phyloP scores from a whole-genome alignment of 2,329 filamentous ascomycete genomes.

The Emergomyces orientalis region DNA sequence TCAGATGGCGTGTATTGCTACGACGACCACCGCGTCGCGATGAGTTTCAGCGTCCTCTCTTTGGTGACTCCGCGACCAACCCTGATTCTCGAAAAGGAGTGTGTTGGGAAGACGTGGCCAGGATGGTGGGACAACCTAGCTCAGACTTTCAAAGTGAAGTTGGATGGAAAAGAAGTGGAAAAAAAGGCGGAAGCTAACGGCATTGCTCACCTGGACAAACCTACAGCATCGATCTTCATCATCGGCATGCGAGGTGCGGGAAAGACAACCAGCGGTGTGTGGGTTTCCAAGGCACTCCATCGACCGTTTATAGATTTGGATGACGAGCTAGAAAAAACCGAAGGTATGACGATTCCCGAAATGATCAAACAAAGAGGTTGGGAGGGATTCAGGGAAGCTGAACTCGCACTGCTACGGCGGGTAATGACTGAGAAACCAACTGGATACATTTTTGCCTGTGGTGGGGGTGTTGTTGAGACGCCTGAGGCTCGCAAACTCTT shows the following conservation, averaged over 20 bases:
- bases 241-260: conserved; percentile 97
- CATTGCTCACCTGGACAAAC: conserved; percentile 32
- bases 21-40: conserved; percentile 93
- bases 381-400: conserved; percentile 76
- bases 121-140: conserved; percentile 94
- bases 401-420: conserved; percentile 63
- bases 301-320: conserved; percentile 81
- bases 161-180: conserved; percentile 62
- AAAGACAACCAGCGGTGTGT: conserved; percentile 85
- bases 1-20: conserved; percentile 75
- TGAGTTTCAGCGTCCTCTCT: conserved; percentile 92
- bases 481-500: conserved; percentile 70
- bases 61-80: conserved; percentile 61
- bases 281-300: conserved; percentile 67
- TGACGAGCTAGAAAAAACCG: conserved; percentile 66
- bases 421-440: conserved; percentile 64
- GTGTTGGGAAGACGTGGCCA: conserved; percentile 95
- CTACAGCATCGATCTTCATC: conserved; percentile 67
- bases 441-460: conserved; percentile 82
- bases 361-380: conserved; percentile 72
- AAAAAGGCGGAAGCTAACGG: conserved; percentile 31
- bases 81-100: conserved; percentile 79
- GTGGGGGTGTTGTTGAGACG: conserved; percentile 85
- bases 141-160: conserved; percentile 62
- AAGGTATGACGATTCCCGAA: conserved; percentile 71